Evolutionary conservation across 106 monocot genomes (phyloP).

Genomic region (Acorus gramineus): DNA sequence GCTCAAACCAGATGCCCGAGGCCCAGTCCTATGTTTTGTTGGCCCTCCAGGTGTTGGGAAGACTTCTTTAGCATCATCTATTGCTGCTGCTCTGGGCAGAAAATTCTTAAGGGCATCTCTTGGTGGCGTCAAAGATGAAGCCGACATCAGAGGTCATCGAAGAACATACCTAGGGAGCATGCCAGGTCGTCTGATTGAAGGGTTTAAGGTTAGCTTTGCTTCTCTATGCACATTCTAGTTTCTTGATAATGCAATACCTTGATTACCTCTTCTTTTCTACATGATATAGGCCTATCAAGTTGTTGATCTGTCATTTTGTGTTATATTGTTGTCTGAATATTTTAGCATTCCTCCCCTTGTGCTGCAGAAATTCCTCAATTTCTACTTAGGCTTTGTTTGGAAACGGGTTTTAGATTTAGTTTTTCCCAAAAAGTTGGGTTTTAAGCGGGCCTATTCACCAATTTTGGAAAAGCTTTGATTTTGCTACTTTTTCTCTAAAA

Average conservation of each 20-base stretch:
- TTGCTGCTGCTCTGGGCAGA: constrained; percentile 2
- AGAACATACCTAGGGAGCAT: constrained; percentile 7
- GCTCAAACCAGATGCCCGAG: constrained; percentile 1
- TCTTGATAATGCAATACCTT: not conserved
- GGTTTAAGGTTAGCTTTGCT: not conserved
- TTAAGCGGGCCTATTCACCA: too few relatives aligned
- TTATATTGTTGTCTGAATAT: too few relatives aligned
- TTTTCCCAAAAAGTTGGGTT: too few relatives aligned
- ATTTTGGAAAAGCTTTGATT: too few relatives aligned
- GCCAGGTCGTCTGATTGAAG: constrained; percentile 9
- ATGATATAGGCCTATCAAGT: too few relatives aligned
- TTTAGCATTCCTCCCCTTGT: too few relatives aligned
- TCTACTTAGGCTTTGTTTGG: too few relatives aligned
- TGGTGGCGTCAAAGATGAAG: constrained; percentile 8
- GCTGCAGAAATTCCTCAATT: too few relatives aligned
- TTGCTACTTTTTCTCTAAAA: too few relatives aligned
- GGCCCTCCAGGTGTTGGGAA: constrained; percentile 8
- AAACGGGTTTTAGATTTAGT: too few relatives aligned
- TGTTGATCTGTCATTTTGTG: too few relatives aligned
- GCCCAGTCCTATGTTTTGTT: constrained; percentile 8
- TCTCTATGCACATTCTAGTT: not conserved
- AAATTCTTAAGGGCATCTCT: constrained; percentile 2
- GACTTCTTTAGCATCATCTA: constrained; percentile 8
- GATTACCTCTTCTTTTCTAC: too few relatives aligned
- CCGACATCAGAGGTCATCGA: constrained; percentile 9